Evolutionary conservation across 768 basidiomycete species (phyloP).

Genomic region (Lactarius pseudohatsudake): DNA sequence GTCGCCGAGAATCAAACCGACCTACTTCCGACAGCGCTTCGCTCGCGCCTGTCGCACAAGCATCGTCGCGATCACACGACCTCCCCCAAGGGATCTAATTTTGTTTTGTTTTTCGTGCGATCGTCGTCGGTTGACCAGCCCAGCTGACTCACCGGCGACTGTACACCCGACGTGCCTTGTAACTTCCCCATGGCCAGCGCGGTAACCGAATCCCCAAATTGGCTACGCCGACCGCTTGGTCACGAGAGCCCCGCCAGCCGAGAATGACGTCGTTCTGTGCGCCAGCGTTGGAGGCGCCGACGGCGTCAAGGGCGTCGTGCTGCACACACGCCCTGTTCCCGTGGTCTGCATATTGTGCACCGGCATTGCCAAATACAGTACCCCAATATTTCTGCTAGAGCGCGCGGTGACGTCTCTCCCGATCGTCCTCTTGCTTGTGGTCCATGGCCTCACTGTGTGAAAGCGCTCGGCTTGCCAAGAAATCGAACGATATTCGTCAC

Average conservation of each 20-base stretch:
- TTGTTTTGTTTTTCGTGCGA: background rate
- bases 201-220: slow-evolving; percentile 9
- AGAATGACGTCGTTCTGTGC: slow-evolving; percentile 20
- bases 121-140: background rate
- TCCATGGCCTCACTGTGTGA: background rate
- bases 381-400: background rate
- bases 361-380: background rate
- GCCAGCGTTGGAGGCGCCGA: background rate
- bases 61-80: background rate
- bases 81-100: background rate
- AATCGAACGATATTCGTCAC: background rate
- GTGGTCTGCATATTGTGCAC: background rate
- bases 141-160: slow-evolving; percentile 5
- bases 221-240: background rate
- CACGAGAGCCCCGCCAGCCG: background rate
- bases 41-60: background rate
- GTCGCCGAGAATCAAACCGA: background rate
- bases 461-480: background rate
- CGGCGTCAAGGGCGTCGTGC: background rate
- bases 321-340: background rate
- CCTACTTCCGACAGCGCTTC: background rate
- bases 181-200: background rate
- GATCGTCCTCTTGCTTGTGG: background rate
- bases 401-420: background rate
- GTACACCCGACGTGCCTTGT: background rate